Base-by-base conservation (phyloP, 805 yeast species). In the Yarrowia alimentaria region DNA sequence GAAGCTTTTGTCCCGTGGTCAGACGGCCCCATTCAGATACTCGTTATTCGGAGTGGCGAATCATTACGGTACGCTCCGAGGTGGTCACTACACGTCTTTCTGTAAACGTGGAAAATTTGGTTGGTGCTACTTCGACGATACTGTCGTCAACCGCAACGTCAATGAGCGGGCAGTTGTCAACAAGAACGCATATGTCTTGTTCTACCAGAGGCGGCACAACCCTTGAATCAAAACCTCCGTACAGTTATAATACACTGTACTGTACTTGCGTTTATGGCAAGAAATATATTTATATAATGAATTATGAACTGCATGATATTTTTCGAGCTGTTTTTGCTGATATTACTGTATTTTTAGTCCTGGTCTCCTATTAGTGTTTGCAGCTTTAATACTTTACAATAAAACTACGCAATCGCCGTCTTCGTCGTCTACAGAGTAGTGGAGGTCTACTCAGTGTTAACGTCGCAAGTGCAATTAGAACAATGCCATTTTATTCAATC, bases 61-160 rank as follows among this genome's bases (percentile, higher is more conserved):
- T 57, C 97, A 90, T 65, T 80, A 69, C 55, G 97, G 97, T 10
- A 80, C 84, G 30, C 71, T 90, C 29, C 77, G 81, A 32, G 85
- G 90, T 7, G 97, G 97, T 0, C 97, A 90, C 65, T 90, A 90
- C 65, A 90, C 96, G 0, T 70, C 95, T 1, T 85, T 73, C 61
- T 91, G 86, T 4, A 69, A 79, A 61, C 86, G 86, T 60, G 80
- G 80, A 19, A 30, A 69, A 70, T 51, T 55, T 47, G 83, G 81
- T 1, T 89, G 96, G 96, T 80, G 85, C 59, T 78, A 80, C 55
- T 89, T 82, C 64, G 96, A 89, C 64, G 96, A 89, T 64, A 75
- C 85, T 0, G 76, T 74, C 51, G 81, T 83, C n/a, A 70, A 77
- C 20, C 75, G 70, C 49, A 72, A 76, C 32, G 76, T 79, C 52